A percentile compares a stretch with the other conserved stretches of the same genome.
Conservation (phyloP, 2,329 filamentous ascomycete genomes). For the Fusarium sp. region DNA sequence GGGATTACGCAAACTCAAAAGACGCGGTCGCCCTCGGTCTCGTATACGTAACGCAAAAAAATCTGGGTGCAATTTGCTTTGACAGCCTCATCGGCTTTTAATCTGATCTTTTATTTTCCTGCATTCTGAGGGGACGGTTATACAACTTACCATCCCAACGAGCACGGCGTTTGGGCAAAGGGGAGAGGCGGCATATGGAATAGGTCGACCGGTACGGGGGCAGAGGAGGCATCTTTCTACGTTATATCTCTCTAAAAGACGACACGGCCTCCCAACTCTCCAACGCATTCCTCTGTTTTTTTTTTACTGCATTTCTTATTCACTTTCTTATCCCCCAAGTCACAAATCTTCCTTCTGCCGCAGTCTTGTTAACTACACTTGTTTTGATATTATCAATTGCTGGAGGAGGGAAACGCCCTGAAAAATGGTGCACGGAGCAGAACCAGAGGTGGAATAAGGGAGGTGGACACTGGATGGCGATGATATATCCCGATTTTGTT, state of each 20-base stretch:
- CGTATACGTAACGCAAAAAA: constrained; percentile 37
- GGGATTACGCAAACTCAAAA: constrained; percentile 23
- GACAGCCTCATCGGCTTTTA: constrained; percentile 36
- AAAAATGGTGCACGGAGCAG: background rate
- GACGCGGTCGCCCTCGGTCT: constrained; percentile 27
- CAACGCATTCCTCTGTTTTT: constrained; percentile 24
- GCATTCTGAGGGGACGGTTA: constrained; percentile 46
- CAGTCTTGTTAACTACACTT: constrained; percentile 29
- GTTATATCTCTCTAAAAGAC: constrained; percentile 26
- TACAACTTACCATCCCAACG: constrained; percentile 40
- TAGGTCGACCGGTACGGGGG: constrained; percentile 29
- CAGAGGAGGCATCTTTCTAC: constrained; percentile 28
- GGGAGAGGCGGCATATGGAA: constrained; percentile 38
- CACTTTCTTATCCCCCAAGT: constrained; percentile 10
- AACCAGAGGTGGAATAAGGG: background rate
- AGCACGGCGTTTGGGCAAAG: constrained; percentile 54
- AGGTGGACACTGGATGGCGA: background rate
- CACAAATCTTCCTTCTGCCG: constrained; percentile 15
- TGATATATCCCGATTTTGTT: constrained; percentile 22
- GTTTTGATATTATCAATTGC: constrained; percentile 14
- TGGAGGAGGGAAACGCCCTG: constrained; percentile 14
- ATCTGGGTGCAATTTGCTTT: constrained; percentile 35
- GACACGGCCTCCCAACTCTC: constrained; percentile 39
- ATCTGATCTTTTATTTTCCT: constrained; percentile 36
- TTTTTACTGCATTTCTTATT: constrained; percentile 4